These are phyloP conservation scores for Fusarium pseudoanthophilum DNA, from an alignment of 2,329 filamentous ascomycete genomes.

Conservation along the genomic window DNA sequence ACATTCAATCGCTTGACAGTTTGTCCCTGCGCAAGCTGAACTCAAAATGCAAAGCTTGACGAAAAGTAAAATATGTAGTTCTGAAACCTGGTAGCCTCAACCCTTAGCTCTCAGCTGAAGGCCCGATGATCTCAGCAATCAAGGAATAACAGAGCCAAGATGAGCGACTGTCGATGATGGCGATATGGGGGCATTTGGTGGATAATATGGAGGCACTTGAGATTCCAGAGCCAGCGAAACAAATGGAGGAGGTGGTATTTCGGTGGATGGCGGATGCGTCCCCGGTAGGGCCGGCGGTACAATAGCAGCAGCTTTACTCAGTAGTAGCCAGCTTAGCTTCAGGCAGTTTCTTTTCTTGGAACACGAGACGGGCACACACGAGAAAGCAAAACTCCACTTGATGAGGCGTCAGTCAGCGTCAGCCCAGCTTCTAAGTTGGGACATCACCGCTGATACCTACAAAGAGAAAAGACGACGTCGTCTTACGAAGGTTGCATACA, in stretches of 20 bases:
- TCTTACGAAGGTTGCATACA: constrained; percentile 23
- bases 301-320: neutral
- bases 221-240: constrained; percentile 25
- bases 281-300: constrained; percentile 23
- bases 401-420: constrained; percentile 21
- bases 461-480: constrained; percentile 7
- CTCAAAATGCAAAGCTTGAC: constrained; percentile 16
- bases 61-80: neutral
- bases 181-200: constrained; percentile 17
- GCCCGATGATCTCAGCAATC: neutral
- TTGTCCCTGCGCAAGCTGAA: constrained; percentile 29
- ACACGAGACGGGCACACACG: constrained; percentile 4
- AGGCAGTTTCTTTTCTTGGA: constrained; percentile 34
- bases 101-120: neutral
- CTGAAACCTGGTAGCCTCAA: neutral
- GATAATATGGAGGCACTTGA: constrained; percentile 15
- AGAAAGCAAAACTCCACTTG: constrained; percentile 27
- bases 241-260: constrained; percentile 27
- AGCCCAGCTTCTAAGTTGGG: constrained; percentile 19
- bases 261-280: constrained; percentile 26
- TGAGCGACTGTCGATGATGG: constrained; percentile 14
- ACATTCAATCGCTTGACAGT: neutral
- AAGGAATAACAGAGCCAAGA: neutral
- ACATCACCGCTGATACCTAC: constrained; percentile 14
- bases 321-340: neutral